Percentiles rank a stretch among this genome's conserved stretches.
Conservation (phyloP, 1,139 yeast species). For the Pichia sp. region DNA sequence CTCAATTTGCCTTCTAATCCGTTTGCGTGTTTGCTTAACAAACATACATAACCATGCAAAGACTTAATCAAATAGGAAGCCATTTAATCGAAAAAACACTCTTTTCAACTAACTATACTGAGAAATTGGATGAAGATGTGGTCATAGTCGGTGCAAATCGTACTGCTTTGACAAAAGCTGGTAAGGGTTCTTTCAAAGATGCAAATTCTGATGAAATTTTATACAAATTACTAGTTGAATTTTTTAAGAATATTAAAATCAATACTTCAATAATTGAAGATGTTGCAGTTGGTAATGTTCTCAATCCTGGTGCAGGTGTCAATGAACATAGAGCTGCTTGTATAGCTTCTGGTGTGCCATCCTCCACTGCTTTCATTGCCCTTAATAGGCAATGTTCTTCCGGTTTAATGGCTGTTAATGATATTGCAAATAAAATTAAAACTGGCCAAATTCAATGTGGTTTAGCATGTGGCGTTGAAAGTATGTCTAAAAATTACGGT, state of each 20-base stretch:
- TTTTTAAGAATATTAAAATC: conserved; percentile 83
- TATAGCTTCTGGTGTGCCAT: conserved; percentile 67
- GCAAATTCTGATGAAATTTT: conserved; percentile 52
- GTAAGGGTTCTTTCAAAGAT: conserved; percentile 46
- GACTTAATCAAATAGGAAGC: conserved; percentile 4
- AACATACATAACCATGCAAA: conserved; percentile 1
- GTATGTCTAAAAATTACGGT: conserved; percentile 83
- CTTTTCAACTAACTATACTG: neutral
- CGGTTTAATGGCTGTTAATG: conserved; percentile 84
- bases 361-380: conserved; percentile 69
- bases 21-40: too few species aligned
- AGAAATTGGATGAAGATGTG: conserved; percentile 59
- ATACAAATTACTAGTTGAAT: conserved; percentile 82
- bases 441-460: conserved; percentile 89
- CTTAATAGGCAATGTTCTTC: conserved; percentile 93
- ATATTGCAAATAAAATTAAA: conserved; percentile 80
- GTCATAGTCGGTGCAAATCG: conserved; percentile 85
- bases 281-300: conserved; percentile 80
- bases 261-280: conserved; percentile 78
- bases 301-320: conserved; percentile 88
- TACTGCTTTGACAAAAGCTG: conserved; percentile 83
- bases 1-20: neutral
- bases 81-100: neutral
- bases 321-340: conserved; percentile 86
- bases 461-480: conserved; percentile 86